Evolutionary conservation across 805 yeast species (phyloP), one percentile per base, ranked within the genome.

Genomic region (Komagataella kurtzmanii): DNA sequence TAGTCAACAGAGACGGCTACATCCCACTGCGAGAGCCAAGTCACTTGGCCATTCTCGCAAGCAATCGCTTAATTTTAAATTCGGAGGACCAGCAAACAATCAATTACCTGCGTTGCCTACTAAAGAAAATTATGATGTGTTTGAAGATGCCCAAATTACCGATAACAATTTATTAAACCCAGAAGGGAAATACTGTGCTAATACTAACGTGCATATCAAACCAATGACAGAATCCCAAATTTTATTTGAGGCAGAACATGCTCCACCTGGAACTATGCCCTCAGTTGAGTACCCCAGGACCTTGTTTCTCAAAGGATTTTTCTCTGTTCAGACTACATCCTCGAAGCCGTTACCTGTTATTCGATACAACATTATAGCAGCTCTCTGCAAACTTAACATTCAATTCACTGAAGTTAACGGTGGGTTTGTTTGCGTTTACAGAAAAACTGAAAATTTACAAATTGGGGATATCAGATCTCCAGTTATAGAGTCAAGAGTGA

Each of bases 281-380:
- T 88, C 97, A 0, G 88, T 91, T 64, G 97, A 90, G 61, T 88
- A 81, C 62, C 96, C 97, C 54, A 85, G 85, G 68, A 90, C 96
- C 1, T 75, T 90, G 57, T 89, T 88, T 71, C 74, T 90, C 64
- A 88, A 89, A 63, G 97, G 97, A 1, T 90, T 91, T 62, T 90
- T 90, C 68, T 83, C 91, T 54, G 97, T 90, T 49, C 97, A 90
- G 68, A 87, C 96, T 1, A 90, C 98, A 0, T 88, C 97, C 2
- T 87, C 96, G 3, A 88, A 88, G 60, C 93, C 96, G 17, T 73
- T 91, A 52, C 90, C 95, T 10, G 85, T 87, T 55, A 89, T 90
- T 53, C 78, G 97, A 52, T 81, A 85, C 61, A 90, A 86, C 62
- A 81, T 90, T 45, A 85, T 90, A 24, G 76, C 80, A 18, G 91